phyloP scores from a whole-genome alignment of 192 early-diverging fungal genomes.

The Rhizoclosmatium sp. region DNA sequence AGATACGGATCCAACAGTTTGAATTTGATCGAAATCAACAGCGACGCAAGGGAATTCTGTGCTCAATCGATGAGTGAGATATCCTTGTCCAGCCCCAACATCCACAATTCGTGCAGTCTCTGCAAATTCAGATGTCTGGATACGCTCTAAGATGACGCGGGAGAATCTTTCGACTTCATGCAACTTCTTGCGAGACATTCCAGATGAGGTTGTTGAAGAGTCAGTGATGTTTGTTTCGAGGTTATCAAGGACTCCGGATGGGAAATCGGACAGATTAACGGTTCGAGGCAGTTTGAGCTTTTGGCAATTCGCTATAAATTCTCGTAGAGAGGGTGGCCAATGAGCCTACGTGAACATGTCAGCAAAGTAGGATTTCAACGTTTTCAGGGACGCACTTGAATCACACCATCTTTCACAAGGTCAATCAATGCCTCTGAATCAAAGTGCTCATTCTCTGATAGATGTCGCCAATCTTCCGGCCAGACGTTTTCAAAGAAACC shows the following conservation, averaged over 20 bases:
- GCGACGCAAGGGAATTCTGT: constrained; percentile 38
- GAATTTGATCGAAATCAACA: constrained; percentile 43
- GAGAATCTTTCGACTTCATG: constrained; percentile 36
- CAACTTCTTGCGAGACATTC: constrained; percentile 37
- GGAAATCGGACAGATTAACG: constrained; percentile 14
- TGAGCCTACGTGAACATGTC: not conserved
- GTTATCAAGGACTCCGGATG: not conserved
- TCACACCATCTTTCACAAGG: constrained; percentile 12
- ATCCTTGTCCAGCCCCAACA: constrained; percentile 49
- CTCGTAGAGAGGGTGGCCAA: constrained; percentile 36
- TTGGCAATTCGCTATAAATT: constrained; percentile 1
- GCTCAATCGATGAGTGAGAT: constrained; percentile 43
- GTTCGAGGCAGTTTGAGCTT: constrained; percentile 11
- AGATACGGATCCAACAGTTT: constrained; percentile 33
- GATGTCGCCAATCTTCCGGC: constrained; percentile 28
- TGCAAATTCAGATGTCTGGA: not conserved
- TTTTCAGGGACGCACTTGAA: not conserved
- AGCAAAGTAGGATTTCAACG: not conserved
- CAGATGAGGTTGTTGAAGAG: not conserved
- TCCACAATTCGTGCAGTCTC: constrained; percentile 31
- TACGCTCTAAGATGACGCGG: not conserved
- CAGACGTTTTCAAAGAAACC: constrained; percentile 8
- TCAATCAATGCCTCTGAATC: constrained; percentile 7
- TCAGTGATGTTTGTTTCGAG: not conserved
- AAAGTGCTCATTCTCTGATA: constrained; percentile 5